Conservation (phyloP, 2,329 filamentous ascomycete species). For the Pseudogymnoascus sp. region DNA sequence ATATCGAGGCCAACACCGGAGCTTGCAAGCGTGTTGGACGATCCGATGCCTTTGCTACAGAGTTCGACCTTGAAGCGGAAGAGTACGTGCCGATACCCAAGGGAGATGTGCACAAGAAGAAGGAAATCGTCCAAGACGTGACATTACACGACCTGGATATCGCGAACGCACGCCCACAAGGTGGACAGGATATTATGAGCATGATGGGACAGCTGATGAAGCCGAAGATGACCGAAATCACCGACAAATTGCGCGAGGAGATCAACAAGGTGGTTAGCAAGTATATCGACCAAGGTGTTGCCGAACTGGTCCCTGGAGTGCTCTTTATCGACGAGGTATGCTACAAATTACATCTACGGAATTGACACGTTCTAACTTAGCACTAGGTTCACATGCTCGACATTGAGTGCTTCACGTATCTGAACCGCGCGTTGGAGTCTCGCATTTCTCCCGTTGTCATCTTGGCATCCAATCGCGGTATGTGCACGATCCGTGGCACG, state of each 20-base stretch:
- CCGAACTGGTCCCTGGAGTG: conserved; percentile 94
- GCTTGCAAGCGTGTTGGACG: conserved; percentile 95
- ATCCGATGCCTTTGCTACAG: conserved; percentile 93
- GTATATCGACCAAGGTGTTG: conserved; percentile 97
- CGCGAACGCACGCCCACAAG: conserved; percentile 89
- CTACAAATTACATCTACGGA: conserved; percentile 12
- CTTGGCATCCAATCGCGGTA: conserved; percentile 91
- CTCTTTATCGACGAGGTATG: conserved; percentile 95
- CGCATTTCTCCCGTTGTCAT: conserved; percentile 94
- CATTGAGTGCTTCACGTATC: conserved; percentile 97
- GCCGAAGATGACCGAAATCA: conserved; percentile 98
- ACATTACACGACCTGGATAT: conserved; percentile 95
- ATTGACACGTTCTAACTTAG: background rate
- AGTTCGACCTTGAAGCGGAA: conserved; percentile 97
- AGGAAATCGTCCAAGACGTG: conserved; percentile 98
- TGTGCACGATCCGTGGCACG: conserved; percentile 85
- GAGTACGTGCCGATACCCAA: conserved; percentile 99
- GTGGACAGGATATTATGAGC: conserved; percentile 98
- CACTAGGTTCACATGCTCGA: conserved; percentile 95
- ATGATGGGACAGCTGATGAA: conserved; percentile 99
- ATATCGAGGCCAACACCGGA: conserved; percentile 98
- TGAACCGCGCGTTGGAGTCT: conserved; percentile 95
- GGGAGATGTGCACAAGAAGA: conserved; percentile 99
- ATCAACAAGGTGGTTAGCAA: conserved; percentile 99
- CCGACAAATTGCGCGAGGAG: conserved; percentile 88